Evolutionary conservation across 116 monocot genomes (phyloP), one percentile per base, ranked within the genome.

Genomic region (Phalaenopsis hybrid): DNA sequence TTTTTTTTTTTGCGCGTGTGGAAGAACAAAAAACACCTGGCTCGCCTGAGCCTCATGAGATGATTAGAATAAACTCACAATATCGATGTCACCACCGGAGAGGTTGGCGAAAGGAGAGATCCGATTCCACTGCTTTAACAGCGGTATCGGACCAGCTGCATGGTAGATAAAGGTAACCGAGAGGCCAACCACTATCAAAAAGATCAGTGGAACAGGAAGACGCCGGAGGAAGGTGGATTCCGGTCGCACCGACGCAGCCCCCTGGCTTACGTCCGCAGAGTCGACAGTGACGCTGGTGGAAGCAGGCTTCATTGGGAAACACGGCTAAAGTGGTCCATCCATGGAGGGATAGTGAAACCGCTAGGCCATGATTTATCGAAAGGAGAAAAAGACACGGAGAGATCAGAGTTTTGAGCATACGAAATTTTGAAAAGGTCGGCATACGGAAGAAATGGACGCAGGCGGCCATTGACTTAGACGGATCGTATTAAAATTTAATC

Each of bases 151-250:
- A 3, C 44, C 23, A 13, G 77, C 25, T 21, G 25, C 51, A 23
- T 51, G 77, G 51, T 51, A 77, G 50, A 77, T 51, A 8, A 77
- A 77, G 1, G 28, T 51, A 13, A 77, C 50, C 21, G 77, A 77
- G 77, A 77, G 77, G 11, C 20, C 77, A 12, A 51, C 25, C 15
- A 28, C 23, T 5, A 51, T 2, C 4, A 77, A 28, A 18, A 77
- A 77, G 51, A 77, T 18, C 21, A 77, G 50, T 13, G 48, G 50
- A 8, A 51, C 50, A 13, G 77, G 77, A 43, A 77, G 25, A 28
- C 77, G 77, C 12, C 77, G 77, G 23, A 25, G 50, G 13, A 51
- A 3, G 51, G 10, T 12, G 48, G 50, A 21, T 23, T 77, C 77
- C 77, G 77, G 20, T 44, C 44, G 11, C n/a, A 37, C 72, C 16